Percentiles rank a stretch among this genome's conserved stretches.
Evolutionary conservation across 257 asterid species (phyloP).

Genomic region (Linaria vulgaris): DNA sequence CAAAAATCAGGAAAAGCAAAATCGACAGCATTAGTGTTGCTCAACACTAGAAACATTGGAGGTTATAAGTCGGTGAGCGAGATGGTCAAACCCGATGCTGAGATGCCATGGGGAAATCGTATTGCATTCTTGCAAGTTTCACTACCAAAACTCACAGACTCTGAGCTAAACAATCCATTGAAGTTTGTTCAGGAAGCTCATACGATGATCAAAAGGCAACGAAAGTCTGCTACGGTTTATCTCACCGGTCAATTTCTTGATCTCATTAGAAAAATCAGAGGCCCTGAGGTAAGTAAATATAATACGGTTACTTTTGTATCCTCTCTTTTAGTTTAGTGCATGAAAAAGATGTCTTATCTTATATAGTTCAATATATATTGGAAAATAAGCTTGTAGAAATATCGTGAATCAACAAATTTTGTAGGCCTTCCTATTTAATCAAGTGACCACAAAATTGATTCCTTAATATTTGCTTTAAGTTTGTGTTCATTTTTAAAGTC

Average conservation of each 20-base stretch:
- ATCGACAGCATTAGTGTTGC: conserved; percentile 49
- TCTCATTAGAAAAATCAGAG: conserved; percentile 36
- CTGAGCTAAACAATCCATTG: conserved; percentile 38
- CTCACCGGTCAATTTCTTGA: conserved; percentile 50
- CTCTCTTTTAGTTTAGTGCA: too few relatives aligned
- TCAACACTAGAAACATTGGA: conserved; percentile 55
- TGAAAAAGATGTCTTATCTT: too few relatives aligned
- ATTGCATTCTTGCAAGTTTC: conserved; percentile 56
- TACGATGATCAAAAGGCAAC: conserved; percentile 42
- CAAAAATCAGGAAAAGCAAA: conserved; percentile 31
- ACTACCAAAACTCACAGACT: conserved; percentile 36
- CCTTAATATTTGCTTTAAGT: too few relatives aligned
- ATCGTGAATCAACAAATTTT: not conserved
- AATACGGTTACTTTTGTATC: too few relatives aligned
- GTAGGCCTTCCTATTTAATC: too few relatives aligned
- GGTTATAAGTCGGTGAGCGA: conserved; percentile 68
- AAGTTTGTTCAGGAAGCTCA: conserved; percentile 45
- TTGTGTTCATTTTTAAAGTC: too few relatives aligned
- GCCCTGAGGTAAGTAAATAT: conserved; percentile 50
- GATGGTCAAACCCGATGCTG: conserved; percentile 55
- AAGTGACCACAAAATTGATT: too few relatives aligned
- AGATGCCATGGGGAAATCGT: conserved; percentile 69
- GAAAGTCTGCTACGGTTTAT: conserved; percentile 49
- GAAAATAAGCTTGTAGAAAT: too few relatives aligned
- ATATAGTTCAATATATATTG: too few relatives aligned